Evolutionary conservation across 257 asterid species (phyloP), one percentile per base, ranked within the genome.

Genomic region (Oldenlandia corymbosa): DNA sequence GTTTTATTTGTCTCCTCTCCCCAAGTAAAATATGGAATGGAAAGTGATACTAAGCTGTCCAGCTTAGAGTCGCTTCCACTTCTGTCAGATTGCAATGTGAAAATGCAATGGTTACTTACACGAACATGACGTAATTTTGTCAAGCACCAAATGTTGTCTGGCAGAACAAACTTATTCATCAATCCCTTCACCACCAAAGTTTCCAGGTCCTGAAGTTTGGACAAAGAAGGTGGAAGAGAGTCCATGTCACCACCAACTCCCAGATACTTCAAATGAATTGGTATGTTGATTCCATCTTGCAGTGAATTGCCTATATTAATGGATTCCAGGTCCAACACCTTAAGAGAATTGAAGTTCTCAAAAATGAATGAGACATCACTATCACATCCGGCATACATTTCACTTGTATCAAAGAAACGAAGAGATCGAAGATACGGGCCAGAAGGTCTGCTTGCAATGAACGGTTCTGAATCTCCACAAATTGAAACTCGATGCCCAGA

Each of bases 311-410:
- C 65, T 41, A 61, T 42, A 24, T 43, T 61, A 41, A 61, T 24
- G 24, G 54, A 26, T 45, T 45, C 41, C 54, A 61, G 27, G 30
- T 61, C 39, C 42, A 61, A 26, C 5, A 61, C 26, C 30, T 61
- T 43, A 5, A 61, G 66, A 43, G 45, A 27, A 2, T 45, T 43
- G 17, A 61, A 61, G 41, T 45, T 61, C 9, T n/a, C n/a, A n/a
- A 14, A 63, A 31, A 63, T 31, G 41, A 37, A 59, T 18, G 64
- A 59, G n/a, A n/a, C n/a, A n/a, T n/a, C n/a, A n/a, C n/a, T n/a
- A n/a, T n/a, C n/a, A n/a, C n/a, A n/a, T n/a, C n/a, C n/a, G n/a
- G n/a, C n/a, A n/a, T n/a, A n/a, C n/a, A n/a, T n/a, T n/a, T n/a
- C n/a, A n/a, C n/a, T n/a, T n/a, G n/a, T n/a, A n/a, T n/a, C n/a